phyloP scores from a whole-genome alignment of 192 early-diverging fungal species.

The Jimgerdemannia lactiflua region DNA sequence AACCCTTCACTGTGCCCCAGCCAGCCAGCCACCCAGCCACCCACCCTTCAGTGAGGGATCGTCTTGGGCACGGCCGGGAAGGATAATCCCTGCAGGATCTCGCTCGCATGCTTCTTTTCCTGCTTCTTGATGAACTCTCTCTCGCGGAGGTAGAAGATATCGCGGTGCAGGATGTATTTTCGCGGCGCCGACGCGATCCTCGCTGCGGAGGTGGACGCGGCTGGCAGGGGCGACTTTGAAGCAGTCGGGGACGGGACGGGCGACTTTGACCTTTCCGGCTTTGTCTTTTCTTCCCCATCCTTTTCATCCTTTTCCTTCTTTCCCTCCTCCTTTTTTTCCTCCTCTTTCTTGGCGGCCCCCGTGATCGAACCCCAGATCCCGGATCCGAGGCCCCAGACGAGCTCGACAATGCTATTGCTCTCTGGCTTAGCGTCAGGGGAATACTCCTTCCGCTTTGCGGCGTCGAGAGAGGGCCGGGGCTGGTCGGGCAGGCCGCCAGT shows the following conservation, averaged over 20 bases:
- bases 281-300: background rate
- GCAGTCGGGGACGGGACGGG: slow-evolving; percentile 1
- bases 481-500: slow-evolving; percentile 20
- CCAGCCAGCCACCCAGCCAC: too few relatives aligned
- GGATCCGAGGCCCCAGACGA: slow-evolving; percentile 26
- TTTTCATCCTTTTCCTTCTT: slow-evolving; percentile 26
- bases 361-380: slow-evolving; percentile 29
- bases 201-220: too few relatives aligned
- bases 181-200: slow-evolving; percentile 13
- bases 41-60: slow-evolving; percentile 1
- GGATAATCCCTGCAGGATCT: slow-evolving; percentile 31
- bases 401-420: slow-evolving; percentile 28
- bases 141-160: slow-evolving; percentile 48
- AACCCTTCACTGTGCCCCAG: too few relatives aligned
- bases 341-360: slow-evolving; percentile 16
- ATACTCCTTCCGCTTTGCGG: slow-evolving; percentile 28
- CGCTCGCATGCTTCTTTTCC: slow-evolving; percentile 31
- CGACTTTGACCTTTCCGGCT: slow-evolving; percentile 4
- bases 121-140: slow-evolving; percentile 35
- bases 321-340: slow-evolving; percentile 20
- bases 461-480: slow-evolving; percentile 26
- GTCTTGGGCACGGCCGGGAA: slow-evolving; percentile 47
- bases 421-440: slow-evolving; percentile 16
- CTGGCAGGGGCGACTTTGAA: too few relatives aligned
- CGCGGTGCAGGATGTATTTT: slow-evolving; percentile 43